A percentile compares a stretch with the other conserved stretches of the same genome.
These are phyloP conservation scores for Rhodotorula taiwanensis DNA, from an alignment of 768 basidiomycete species.

Conservation along the genomic window DNA sequence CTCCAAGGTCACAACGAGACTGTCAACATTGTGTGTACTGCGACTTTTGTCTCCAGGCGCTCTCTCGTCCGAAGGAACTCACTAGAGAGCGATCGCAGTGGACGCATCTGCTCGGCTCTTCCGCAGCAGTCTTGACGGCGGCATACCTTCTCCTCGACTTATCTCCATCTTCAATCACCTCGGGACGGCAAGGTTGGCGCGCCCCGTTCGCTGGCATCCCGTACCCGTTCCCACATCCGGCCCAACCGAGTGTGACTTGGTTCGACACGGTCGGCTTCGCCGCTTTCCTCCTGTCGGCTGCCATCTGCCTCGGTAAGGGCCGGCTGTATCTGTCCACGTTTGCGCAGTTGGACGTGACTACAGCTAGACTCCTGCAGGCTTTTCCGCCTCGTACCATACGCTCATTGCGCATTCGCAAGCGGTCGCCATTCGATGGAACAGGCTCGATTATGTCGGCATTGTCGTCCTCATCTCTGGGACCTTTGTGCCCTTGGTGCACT, in stretches of 20 bases:
- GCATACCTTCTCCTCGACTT: slow-evolving; percentile 14
- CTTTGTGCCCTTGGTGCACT: slow-evolving; percentile 19
- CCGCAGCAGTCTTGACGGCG: slow-evolving; percentile 4
- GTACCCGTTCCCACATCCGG: slow-evolving; percentile 52
- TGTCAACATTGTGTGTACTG: slow-evolving; percentile 27
- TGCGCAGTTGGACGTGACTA: too few species aligned
- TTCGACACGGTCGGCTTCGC: slow-evolving; percentile 56
- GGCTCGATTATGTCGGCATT: slow-evolving; percentile 74
- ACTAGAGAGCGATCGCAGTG: too few species aligned
- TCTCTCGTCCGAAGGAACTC: too few species aligned
- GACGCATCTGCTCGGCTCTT: slow-evolving; percentile 26
- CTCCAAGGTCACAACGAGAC: slow-evolving; percentile 20
- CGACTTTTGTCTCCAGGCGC: neutral
- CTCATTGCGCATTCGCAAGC: slow-evolving; percentile 63
- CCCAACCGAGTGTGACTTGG: slow-evolving; percentile 54
- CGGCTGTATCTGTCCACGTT: too few species aligned
- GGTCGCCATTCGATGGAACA: slow-evolving; percentile 59
- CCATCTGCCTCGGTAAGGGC: slow-evolving; percentile 60
- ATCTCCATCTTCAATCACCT: neutral
- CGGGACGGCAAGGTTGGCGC: slow-evolving; percentile 8
- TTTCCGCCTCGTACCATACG: slow-evolving; percentile 68
- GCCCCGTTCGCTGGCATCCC: slow-evolving; percentile 42
- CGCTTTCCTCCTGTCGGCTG: slow-evolving; percentile 63
- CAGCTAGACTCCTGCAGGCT: too few species aligned
- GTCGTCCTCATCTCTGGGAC: slow-evolving; percentile 44